Base-by-base conservation (phyloP, 768 basidiomycete species). In the Lactarius pseudohatsudake region DNA sequence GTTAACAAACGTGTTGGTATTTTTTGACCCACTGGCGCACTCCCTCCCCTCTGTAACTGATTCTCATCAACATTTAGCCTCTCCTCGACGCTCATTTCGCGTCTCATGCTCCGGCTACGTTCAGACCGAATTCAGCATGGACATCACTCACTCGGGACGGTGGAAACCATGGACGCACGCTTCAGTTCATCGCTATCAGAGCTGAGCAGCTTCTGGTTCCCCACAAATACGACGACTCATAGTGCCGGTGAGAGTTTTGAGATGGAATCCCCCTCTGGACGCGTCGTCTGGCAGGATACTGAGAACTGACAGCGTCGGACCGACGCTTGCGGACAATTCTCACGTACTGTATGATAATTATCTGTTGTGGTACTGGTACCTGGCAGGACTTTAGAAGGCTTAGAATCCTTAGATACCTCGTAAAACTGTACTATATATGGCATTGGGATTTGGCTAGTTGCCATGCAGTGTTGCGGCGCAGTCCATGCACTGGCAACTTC, bases 221-320 rank as follows among this genome's bases (percentile, higher is more conserved):
- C 45, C 22, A 53, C 47, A 9, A 30, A 18, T 8, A 53, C 36
- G 5, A 3, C 34, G 34, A 9, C 34, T 1, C 32, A 38, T n/a
- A 18, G 26, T 2, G n/a, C 32, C 8, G 34, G 16, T 28, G 50
- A 34, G n/a, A 28, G n/a, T n/a, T 40, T 36, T 58, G 36, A 61
- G 28, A 3, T 53, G 13, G 32, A 53, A 50, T 11, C 20, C 15
- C 11, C 32, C 9, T 32, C 43, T 20, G 41, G 41, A 28, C 41
- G 41, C 26, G 28, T 16, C 40, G 9, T 30, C 22, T 59, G 11
- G 40, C 26, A 15, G 59, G 59, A 34, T 20, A 15, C 16, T 18
- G 57, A 69, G 22, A 86, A 53, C 26, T 1, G 22, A 26, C 26
- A 26, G 15, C 26, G n/a, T 50, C 47, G 47, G 11, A 80, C 65